Evolutionary conservation across 148 eudicot species (phyloP).

Genomic region (Pouteria glomerata): DNA sequence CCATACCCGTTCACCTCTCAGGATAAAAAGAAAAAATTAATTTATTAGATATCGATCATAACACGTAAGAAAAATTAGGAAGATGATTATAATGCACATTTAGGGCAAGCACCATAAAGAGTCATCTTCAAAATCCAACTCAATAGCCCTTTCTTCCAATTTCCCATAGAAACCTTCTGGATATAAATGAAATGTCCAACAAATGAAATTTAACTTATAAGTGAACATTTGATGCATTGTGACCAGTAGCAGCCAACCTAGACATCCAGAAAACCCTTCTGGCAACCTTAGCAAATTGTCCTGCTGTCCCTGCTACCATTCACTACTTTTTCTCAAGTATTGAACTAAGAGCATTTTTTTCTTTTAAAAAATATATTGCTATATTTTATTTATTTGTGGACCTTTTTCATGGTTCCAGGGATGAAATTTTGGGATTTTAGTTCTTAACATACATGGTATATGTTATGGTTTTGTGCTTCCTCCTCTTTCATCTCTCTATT

Average conservation of each 20-base stretch:
- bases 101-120: not conserved
- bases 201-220: not conserved
- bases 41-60: not conserved
- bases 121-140: constrained; percentile 1
- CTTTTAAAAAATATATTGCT: too few relatives aligned
- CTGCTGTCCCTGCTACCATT: not conserved
- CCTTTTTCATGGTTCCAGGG: too few relatives aligned
- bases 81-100: not conserved
- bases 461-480: too few relatives aligned
- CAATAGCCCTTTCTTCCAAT: not conserved
- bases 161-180: not conserved
- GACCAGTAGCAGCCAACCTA: not conserved
- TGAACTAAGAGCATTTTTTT: too few relatives aligned
- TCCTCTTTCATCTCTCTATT: too few relatives aligned
- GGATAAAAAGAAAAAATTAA: not conserved
- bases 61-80: not conserved
- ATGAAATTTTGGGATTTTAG: too few relatives aligned
- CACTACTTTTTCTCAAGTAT: too few relatives aligned
- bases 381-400: too few relatives aligned
- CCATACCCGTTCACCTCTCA: not conserved
- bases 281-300: not conserved
- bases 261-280: not conserved
- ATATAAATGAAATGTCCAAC: not conserved
- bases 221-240: not conserved
- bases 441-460: too few relatives aligned